These are phyloP conservation scores for Ceriops zippeliana DNA, from an alignment of 345 rosid genomes.

Conservation along the genomic window DNA sequence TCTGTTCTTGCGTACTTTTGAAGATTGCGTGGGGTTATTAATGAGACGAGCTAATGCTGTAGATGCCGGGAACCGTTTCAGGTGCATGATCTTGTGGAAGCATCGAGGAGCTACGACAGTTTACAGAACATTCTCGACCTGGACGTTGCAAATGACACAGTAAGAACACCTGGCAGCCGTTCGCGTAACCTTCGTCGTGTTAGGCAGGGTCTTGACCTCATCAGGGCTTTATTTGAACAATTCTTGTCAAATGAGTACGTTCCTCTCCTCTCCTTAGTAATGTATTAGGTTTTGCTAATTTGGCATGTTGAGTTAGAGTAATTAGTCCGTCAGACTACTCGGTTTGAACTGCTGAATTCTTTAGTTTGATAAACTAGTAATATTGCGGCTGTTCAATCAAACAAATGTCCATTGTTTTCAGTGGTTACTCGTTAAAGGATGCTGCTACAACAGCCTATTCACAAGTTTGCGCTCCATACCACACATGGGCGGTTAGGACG, in stretches of 20 bases:
- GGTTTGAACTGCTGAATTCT: background rate
- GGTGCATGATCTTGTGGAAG: slow-evolving; percentile 64
- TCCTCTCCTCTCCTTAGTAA: background rate
- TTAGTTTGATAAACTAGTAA: background rate
- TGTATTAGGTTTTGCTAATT: background rate
- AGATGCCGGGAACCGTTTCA: slow-evolving; percentile 15
- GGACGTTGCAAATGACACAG: slow-evolving; percentile 65
- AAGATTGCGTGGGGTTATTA: background rate
- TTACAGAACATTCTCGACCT: slow-evolving; percentile 56
- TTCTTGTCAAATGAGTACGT: slow-evolving; percentile 54
- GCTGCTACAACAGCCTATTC: slow-evolving; percentile 85
- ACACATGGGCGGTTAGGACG: slow-evolving; percentile 77
- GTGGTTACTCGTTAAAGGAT: slow-evolving; percentile 65
- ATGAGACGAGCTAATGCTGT: background rate
- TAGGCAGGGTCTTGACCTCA: slow-evolving; percentile 87
- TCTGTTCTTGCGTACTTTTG: too few relatives aligned
- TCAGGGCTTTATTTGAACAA: slow-evolving; percentile 72
- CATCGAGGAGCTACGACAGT: slow-evolving; percentile 49
- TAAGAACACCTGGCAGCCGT: slow-evolving; percentile 73
- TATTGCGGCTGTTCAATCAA: background rate
- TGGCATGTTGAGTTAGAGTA: too few relatives aligned
- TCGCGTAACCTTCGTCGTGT: slow-evolving; percentile 79
- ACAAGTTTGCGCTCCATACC: slow-evolving; percentile 85
- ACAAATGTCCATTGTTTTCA: slow-evolving; percentile 4
- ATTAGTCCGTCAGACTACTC: background rate